These are phyloP conservation scores for Plasmodium malariae DNA, from an alignment of 169 alveolate species.

Conservation along the genomic window DNA sequence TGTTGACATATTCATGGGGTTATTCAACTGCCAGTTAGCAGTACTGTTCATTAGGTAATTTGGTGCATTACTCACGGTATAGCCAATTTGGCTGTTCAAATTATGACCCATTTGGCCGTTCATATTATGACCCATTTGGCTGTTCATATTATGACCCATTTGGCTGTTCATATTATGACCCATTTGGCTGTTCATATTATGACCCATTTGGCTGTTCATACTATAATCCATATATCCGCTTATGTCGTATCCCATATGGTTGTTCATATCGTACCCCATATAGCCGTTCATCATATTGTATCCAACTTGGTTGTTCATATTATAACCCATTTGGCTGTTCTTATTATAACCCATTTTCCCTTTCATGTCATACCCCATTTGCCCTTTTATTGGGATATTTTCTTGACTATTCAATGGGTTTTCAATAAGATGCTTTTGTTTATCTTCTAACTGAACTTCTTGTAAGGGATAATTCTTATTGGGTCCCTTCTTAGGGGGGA, in stretches of 20 bases:
- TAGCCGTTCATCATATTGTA: no score
- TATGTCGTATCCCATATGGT: not conserved
- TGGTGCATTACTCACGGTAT: not conserved
- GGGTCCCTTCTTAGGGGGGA: constrained; percentile 28
- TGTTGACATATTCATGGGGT: not conserved
- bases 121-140: constrained; percentile 10
- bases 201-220: not conserved
- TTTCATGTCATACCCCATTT: not conserved
- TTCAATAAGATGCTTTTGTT: not conserved
- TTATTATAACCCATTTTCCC: not conserved
- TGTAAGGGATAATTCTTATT: not conserved
- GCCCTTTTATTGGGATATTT: not conserved
- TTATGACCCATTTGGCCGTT: not conserved
- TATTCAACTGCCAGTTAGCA: no score
- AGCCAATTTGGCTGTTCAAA: not conserved
- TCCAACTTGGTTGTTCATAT: not conserved
- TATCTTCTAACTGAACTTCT: not conserved
- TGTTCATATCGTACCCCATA: not conserved
- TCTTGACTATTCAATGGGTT: not conserved
- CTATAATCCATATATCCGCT: not conserved
- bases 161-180: not conserved
- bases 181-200: not conserved
- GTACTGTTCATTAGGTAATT: not conserved
- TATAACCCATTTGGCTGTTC: not conserved
- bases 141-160: not conserved